Evolutionary conservation across 2,329 filamentous ascomycete genomes (phyloP).

Genomic region (Arthrobotrys entomopaga): DNA sequence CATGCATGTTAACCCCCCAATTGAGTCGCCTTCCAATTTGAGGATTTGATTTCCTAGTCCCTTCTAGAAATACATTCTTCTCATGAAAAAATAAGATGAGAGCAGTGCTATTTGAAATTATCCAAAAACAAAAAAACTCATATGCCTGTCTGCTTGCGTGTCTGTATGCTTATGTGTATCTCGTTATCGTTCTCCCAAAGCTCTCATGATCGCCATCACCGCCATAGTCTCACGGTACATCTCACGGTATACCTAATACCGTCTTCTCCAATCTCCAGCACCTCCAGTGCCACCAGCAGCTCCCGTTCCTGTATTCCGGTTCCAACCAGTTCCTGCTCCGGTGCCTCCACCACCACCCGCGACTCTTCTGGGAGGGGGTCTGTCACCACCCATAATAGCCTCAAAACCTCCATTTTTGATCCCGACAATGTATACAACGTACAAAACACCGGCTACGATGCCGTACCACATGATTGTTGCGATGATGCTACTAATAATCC

Average conservation of each 20-base stretch:
- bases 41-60: not conserved
- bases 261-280: slow-evolving; percentile 34
- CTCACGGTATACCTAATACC: slow-evolving; percentile 31
- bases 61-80: slow-evolving; percentile 7
- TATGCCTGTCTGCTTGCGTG: not conserved
- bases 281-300: slow-evolving; percentile 24
- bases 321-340: slow-evolving; percentile 22
- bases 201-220: not conserved
- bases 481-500: slow-evolving; percentile 48
- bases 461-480: slow-evolving; percentile 51
- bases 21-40: not conserved
- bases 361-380: slow-evolving; percentile 26
- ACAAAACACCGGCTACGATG: slow-evolving; percentile 40
- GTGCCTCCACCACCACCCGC: slow-evolving; percentile 20
- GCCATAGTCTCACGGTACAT: slow-evolving; percentile 5
- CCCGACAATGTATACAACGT: slow-evolving; percentile 49
- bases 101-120: not conserved
- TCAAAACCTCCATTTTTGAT: slow-evolving; percentile 50
- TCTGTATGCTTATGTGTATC: not conserved
- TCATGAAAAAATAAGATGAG: not conserved
- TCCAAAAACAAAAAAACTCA: not conserved
- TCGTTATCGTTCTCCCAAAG: not conserved
- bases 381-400: slow-evolving; percentile 22
- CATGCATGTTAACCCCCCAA: not conserved
- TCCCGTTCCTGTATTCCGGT: slow-evolving; percentile 10